Base-by-base conservation (phyloP, 1,284 basidiomycete genomes). In the Ceratobasidium sp. region DNA sequence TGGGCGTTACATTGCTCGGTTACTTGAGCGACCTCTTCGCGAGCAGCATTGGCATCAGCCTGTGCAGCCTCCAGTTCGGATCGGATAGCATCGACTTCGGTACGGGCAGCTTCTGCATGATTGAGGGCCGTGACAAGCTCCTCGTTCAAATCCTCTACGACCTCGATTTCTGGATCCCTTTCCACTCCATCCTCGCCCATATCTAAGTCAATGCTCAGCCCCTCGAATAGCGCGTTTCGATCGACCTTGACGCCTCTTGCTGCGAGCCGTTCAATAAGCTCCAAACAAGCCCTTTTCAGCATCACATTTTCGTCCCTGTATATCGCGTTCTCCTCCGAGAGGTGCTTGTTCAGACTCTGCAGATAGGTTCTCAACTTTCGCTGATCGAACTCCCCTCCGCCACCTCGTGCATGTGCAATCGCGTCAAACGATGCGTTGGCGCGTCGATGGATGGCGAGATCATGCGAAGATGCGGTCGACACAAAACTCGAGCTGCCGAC, bases 401-500 rank as follows among this genome's bases (percentile, higher is more conserved):
- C 84, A 60, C 86, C 86, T 74, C 85, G 80, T 46, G 87, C 85
- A 76, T 87, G 88, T 69, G 91, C 87, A 4, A 89, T 85, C 43
- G 91, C 90, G 77, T 93, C 92, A 74, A 94, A 92, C 8, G 92
- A 94, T 16, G 91, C 91, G 77, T 95, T 95, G 46, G 88, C 90
- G 9, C 91, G 88, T 36, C 87, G 88, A 77, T 92, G 89, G 5
- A 89, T 88, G 1, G 91, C 92, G 45, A 95, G 82, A 78, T 95
- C 93, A 74, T 94, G 91, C 26, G 92, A 93, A 0, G 92, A 93
- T 2, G 90, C 86, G 0, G 90, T 92, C 3, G 92, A 93, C 48
- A 91, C 83, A 79, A 91, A 88, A 0, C 67, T 70, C 41, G 67
- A 70, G n/a, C 55, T 70, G 3, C 67, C 67, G 14, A 48, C 41